Conservation (phyloP, 2,329 filamentous ascomycete genomes). For the Paracamarosporium sp. region DNA sequence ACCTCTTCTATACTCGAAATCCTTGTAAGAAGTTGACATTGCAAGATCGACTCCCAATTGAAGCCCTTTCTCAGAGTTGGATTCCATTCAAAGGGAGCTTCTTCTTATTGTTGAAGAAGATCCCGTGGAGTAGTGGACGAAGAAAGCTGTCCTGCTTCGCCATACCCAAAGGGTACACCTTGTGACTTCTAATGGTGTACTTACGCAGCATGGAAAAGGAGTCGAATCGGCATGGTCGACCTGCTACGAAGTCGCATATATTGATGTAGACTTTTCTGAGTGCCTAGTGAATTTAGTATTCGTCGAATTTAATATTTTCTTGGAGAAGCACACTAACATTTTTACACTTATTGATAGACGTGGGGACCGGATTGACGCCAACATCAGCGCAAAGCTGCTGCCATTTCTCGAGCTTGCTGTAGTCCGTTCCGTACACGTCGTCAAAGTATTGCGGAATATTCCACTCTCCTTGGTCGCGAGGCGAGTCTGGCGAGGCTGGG, state of each 20-base stretch:
- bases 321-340: constrained; percentile 20
- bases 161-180: neutral
- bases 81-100: neutral
- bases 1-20: too few species aligned
- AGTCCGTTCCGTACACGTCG: constrained; percentile 15
- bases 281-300: too few species aligned
- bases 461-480: neutral
- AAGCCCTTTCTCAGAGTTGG: neutral
- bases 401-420: constrained; percentile 26
- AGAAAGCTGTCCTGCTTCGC: neutral
- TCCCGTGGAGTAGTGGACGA: neutral
- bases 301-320: too few species aligned
- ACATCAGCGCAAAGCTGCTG: constrained; percentile 34
- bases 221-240: neutral
- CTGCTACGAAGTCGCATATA: neutral
- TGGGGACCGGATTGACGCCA: constrained; percentile 21
- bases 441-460: constrained; percentile 7
- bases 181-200: neutral
- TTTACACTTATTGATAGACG: constrained; percentile 32
- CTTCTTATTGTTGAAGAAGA: neutral
- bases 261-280: neutral
- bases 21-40: too few species aligned
- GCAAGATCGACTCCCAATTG: too few species aligned
- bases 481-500: neutral
- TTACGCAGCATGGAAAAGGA: neutral